Evolutionary conservation across 2,329 filamentous ascomycete species (phyloP).

Genomic region (Cryoendolithus antarcticus): DNA sequence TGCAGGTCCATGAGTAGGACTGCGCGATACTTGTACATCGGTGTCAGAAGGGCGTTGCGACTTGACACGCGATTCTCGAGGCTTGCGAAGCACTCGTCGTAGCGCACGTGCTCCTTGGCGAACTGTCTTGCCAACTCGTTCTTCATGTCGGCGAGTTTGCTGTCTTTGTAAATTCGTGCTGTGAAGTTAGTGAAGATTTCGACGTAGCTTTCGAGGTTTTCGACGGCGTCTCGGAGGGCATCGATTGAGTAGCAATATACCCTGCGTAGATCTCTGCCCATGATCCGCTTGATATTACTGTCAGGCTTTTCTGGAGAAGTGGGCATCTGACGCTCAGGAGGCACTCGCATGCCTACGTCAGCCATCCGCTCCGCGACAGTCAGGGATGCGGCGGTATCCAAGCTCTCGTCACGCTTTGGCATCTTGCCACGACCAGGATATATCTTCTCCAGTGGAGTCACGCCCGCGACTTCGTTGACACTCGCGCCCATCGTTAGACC

Average conservation of each 20-base stretch:
- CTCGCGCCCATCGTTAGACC: slow-evolving; percentile 51
- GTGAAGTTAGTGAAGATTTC: not conserved
- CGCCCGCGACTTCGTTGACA: slow-evolving; percentile 30
- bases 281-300: too few species aligned
- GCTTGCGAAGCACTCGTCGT: not conserved
- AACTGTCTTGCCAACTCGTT: not conserved
- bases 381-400: too few species aligned
- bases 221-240: slow-evolving; percentile 4
- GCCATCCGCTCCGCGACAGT: too few species aligned
- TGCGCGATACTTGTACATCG: not conserved
- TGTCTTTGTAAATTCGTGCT: not conserved
- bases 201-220: slow-evolving; percentile 1
- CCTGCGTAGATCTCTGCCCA: too few species aligned
- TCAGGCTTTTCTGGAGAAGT: too few species aligned
- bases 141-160: not conserved
- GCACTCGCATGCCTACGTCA: too few species aligned
- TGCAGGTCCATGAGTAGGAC: slow-evolving; percentile 8
- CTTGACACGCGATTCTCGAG: not conserved
- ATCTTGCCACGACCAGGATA: too few species aligned
- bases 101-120: not conserved
- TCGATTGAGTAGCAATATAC: not conserved
- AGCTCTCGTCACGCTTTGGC: too few species aligned
- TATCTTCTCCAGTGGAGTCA: slow-evolving; percentile 2
- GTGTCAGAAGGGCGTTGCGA: not conserved
- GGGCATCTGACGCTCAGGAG: too few species aligned